Conservation (phyloP, 768 basidiomycete species). For the Tulasnella sp. region DNA sequence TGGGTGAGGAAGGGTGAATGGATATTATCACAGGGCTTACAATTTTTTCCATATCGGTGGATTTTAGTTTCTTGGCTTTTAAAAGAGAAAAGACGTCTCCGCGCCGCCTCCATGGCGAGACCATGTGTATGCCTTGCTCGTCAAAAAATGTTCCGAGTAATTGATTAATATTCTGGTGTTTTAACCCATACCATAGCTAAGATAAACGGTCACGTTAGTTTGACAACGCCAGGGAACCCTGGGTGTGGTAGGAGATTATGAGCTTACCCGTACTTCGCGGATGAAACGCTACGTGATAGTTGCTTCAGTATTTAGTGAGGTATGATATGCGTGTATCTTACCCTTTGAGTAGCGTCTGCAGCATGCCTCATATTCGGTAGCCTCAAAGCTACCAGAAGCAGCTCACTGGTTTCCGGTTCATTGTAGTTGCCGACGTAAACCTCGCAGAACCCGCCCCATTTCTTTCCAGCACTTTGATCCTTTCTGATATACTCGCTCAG, state of each 20-base stretch:
- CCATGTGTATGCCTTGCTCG: neutral
- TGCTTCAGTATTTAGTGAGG: neutral
- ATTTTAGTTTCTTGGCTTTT: neutral
- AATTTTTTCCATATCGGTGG: neutral
- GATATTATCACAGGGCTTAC: neutral
- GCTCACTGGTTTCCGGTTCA: neutral
- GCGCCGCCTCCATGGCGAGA: constrained; percentile 3
- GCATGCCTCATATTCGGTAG: neutral
- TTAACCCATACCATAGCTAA: neutral
- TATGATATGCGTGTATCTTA: neutral
- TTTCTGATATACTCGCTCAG: neutral
- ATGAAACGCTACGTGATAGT: neutral
- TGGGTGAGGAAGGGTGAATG: neutral
- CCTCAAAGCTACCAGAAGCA: neutral
- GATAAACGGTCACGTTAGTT: neutral
- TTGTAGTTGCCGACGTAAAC: neutral
- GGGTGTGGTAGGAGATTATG: neutral
- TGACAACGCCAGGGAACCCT: neutral
- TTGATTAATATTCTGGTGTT: constrained; percentile 1
- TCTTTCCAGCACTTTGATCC: neutral
- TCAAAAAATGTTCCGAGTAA: constrained; percentile 4
- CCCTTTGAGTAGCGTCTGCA: neutral
- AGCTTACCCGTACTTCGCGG: neutral
- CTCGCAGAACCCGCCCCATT: constrained; percentile 7
- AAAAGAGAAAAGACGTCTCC: neutral